phyloP scores from a whole-genome alignment of 495 filamentous ascomycete species.

The Aspergillus mulundensis region DNA sequence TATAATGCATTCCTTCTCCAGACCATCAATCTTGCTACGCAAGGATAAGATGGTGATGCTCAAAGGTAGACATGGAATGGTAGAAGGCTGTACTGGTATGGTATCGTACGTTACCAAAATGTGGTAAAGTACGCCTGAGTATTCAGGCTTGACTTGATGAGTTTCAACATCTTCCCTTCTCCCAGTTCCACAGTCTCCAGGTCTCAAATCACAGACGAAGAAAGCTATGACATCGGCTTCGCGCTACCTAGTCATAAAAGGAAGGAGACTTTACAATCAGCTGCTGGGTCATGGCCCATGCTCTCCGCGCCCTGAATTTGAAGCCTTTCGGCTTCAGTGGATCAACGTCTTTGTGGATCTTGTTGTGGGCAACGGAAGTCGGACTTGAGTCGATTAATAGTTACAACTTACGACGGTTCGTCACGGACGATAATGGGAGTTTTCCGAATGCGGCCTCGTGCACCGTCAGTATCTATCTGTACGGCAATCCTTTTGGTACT shows the following conservation, averaged over 20 bases:
- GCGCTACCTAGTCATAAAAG: background rate
- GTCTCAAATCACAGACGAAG: background rate
- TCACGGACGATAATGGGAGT: background rate
- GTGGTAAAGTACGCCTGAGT: no score
- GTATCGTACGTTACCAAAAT: background rate
- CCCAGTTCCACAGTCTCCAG: background rate
- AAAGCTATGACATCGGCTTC: background rate
- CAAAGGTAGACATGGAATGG: no score
- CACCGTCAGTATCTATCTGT: background rate
- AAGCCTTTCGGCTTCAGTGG: background rate
- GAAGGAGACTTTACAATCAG: background rate
- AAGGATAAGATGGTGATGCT: no score
- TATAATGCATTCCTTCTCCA: no score
- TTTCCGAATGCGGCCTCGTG: background rate
- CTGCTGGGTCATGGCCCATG: background rate
- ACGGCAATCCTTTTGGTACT: background rate
- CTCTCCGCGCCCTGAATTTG: background rate
- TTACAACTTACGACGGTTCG: background rate
- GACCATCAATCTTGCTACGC: no score
- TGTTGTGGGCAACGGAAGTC: background rate
- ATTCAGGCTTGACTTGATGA: no score
- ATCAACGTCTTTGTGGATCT: background rate
- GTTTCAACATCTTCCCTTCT: background rate
- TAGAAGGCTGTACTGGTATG: background rate
- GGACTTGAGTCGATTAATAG: background rate